Percentiles rank a stretch among this genome's conserved stretches.
Evolutionary conservation across 2,329 filamentous ascomycete genomes (phyloP).

Genomic region (Penicillium fuscoglaucum): DNA sequence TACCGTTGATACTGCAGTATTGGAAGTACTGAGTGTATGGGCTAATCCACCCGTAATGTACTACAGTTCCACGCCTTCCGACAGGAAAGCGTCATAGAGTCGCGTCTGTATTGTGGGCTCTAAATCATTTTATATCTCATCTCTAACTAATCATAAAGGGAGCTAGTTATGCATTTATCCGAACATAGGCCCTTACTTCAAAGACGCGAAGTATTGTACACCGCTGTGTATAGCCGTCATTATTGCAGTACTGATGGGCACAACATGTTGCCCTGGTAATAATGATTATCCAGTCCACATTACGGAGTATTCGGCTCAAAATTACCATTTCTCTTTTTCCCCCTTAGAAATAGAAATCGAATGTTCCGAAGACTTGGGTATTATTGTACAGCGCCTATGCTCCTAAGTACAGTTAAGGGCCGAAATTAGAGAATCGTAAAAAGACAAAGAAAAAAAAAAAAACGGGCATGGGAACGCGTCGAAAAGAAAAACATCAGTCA

Average conservation of each 20-base stretch:
- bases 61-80: slow-evolving; percentile 7
- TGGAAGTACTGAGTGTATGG: slow-evolving; percentile 1
- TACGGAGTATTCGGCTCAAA: not conserved
- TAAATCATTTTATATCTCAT: not conserved
- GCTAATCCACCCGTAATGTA: slow-evolving; percentile 5
- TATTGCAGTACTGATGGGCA: not conserved
- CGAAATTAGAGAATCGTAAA: not conserved
- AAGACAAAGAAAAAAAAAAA: not conserved
- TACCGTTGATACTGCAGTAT: not conserved
- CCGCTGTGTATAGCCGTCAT: not conserved
- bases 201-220: not conserved
- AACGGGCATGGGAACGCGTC: not conserved
- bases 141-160: not conserved
- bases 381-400: not conserved
- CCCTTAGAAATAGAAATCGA: not conserved
- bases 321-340: not conserved
- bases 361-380: not conserved
- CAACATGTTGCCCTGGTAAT: not conserved
- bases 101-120: not conserved
- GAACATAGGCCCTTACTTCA: not conserved
- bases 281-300: not conserved
- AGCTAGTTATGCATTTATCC: not conserved
- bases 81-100: slow-evolving; percentile 21
- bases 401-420: not conserved
- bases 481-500: slow-evolving; percentile 33